Base-by-base conservation (phyloP, 768 basidiomycete genomes). In the Holtermannia corniformis region DNA sequence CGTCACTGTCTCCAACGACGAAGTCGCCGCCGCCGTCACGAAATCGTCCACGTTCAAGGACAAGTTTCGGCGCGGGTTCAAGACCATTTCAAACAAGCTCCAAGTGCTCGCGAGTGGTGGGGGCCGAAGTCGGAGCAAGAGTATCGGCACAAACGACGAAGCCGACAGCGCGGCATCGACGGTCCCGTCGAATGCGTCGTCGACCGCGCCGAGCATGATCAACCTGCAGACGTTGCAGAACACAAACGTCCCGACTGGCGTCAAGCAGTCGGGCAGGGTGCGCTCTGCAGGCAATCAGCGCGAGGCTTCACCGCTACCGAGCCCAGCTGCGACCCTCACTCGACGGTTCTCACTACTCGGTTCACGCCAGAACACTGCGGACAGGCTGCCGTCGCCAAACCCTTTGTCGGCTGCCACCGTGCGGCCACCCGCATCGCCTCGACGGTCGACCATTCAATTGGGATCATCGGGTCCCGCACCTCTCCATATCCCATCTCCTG, bases 1-100 rank as follows among this genome's bases (percentile, higher is more conserved):
- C 32, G 77, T 82, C 46, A 74, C 77, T 42, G 82, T 93, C 21
- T 83, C 86, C 0, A 78, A 80, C n/a, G 79, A 80, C 43, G 92
- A 95, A 57, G 81, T 87, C 2, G 78, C 79, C 16, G 81, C 80
- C 25, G 91, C 75, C 23, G 64, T 74, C 24, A 73, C 67, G 40
- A 68, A 62, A 25, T 61, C 62, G 10, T 57, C 54, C 14, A 53
- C 62, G 3, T 66, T 71, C 50, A 53, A 62, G 4, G 63, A 67
- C 23, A 63, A 64, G 24, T 53, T 75, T 49, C 59, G 63, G 37
- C 63, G 69, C 50, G 62, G 72, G 26, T 57, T 72, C 56, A 57
- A 65, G 48, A 52, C 49, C 10, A 60, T 69, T 27, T 58, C 59
- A 16, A 51, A 62, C 28, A 68, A 63, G 44, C 50, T 72, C 5